Percentiles rank a stretch among this genome's conserved stretches.
phyloP scores from a whole-genome alignment of 2,329 filamentous ascomycete genomes.

The Fusarium sublunatum region DNA sequence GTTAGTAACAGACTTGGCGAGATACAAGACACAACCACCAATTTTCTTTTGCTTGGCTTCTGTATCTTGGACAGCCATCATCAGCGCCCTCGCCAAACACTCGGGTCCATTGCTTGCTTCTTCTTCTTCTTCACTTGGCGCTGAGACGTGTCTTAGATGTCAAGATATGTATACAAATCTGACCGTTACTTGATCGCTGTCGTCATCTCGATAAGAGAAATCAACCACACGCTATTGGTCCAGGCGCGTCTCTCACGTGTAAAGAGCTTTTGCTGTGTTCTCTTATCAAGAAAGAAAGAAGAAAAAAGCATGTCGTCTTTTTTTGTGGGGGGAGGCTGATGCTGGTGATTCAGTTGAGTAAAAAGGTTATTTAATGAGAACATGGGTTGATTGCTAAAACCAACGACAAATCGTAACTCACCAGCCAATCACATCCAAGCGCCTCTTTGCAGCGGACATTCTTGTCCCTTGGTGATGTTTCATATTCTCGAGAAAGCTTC shows the following conservation, averaged over 20 bases:
- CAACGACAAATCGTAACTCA: conserved; percentile 26
- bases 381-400: conserved; percentile 33
- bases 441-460: background rate
- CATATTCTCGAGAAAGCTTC: background rate
- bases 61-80: background rate
- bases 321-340: conserved; percentile 36
- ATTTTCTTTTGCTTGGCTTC: background rate
- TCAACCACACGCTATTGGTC: conserved; percentile 13
- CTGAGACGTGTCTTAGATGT: conserved; percentile 8
- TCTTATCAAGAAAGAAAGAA: conserved; percentile 26
- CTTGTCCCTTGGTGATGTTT: conserved; percentile 1
- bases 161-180: conserved; percentile 19
- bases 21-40: conserved; percentile 10
- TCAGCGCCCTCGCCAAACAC: background rate
- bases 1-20: conserved; percentile 22
- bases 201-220: conserved; percentile 31
- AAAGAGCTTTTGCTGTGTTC: conserved; percentile 11
- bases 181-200: conserved; percentile 26
- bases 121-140: background rate
- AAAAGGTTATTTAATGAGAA: conserved; percentile 42
- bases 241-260: conserved; percentile 17
- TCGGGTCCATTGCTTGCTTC: conserved; percentile 10
- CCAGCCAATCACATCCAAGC: conserved; percentile 8
- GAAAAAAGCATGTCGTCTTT: conserved; percentile 1
- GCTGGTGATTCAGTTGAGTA: conserved; percentile 36